Evolutionary conservation across 768 basidiomycete genomes (phyloP).

Genomic region (Naganishia randhawae): DNA sequence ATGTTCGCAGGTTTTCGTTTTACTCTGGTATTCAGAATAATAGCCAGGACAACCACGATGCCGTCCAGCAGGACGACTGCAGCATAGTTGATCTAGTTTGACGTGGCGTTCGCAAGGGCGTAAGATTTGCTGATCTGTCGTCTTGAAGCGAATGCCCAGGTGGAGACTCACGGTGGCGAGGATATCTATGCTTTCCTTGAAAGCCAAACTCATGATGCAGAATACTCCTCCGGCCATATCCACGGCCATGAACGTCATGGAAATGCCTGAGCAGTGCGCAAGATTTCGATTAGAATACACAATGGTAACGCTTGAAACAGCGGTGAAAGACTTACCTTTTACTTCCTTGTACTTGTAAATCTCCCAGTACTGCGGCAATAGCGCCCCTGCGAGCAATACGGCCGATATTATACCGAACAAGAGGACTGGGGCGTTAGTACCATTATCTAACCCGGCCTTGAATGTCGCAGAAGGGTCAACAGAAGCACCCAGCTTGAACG

Average conservation of each 20-base stretch:
- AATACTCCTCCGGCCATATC: conserved; percentile 71
- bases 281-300: background rate
- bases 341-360: conserved; percentile 61
- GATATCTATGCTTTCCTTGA: conserved; percentile 63
- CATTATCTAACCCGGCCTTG: conserved; percentile 52
- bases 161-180: conserved; percentile 57
- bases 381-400: conserved; percentile 58
- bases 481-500: background rate
- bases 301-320: background rate
- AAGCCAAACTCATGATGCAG: conserved; percentile 65
- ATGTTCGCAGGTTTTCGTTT: conserved; percentile 32
- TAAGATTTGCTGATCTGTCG: background rate
- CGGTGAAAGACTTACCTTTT: conserved; percentile 20
- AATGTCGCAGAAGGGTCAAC: background rate
- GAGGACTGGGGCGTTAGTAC: conserved; percentile 52
- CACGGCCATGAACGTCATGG: conserved; percentile 64
- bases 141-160: background rate
- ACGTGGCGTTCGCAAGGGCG: background rate
- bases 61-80: conserved; percentile 65
- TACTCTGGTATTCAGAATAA: conserved; percentile 63
- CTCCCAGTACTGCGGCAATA: conserved; percentile 69
- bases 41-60: conserved; percentile 60
- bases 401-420: conserved; percentile 65
- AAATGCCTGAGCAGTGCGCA: conserved; percentile 64
- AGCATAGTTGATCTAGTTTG: conserved; percentile 53